Conservation (phyloP, 108 stramenopile genomes). For the Nitzschia putrida region DNA sequence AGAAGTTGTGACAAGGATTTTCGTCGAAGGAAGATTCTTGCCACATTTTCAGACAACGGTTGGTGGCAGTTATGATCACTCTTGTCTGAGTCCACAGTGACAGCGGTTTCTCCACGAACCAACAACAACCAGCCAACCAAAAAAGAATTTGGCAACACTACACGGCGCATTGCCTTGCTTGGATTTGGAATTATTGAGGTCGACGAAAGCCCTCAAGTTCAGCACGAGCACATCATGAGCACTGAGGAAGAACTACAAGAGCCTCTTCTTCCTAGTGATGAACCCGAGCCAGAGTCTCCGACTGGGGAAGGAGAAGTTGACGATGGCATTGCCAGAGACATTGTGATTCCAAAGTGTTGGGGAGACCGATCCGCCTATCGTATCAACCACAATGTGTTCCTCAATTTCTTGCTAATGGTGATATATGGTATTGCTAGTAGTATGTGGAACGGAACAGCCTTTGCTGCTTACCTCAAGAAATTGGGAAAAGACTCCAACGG, state of each 20-base stretch:
- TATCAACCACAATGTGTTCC: constrained; percentile 40
- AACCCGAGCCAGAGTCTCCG: not conserved
- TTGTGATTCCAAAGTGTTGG: constrained; percentile 11
- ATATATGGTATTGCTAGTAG: constrained; percentile 32
- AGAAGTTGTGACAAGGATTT: no score
- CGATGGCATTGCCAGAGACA: constrained; percentile 3
- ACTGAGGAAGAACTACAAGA: not conserved
- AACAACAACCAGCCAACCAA: no score
- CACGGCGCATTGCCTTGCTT: no score
- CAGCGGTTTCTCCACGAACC: no score
- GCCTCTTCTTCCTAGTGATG: not conserved
- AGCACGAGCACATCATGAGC: not conserved
- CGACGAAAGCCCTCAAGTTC: no score
- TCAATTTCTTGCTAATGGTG: constrained; percentile 23
- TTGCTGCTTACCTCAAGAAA: constrained; percentile 56
- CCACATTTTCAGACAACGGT: no score
- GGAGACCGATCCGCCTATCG: not conserved
- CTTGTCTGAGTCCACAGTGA: no score
- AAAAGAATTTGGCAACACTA: no score
- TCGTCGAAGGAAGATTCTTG: no score
- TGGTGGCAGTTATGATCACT: no score
- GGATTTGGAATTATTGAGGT: no score
- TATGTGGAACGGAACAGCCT: constrained; percentile 44
- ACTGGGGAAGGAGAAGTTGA: no score
- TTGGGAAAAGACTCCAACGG: constrained; percentile 50